phyloP scores from a whole-genome alignment of 2,329 filamentous ascomycete genomes.

The Teratosphaeria pseudoeucalypti region DNA sequence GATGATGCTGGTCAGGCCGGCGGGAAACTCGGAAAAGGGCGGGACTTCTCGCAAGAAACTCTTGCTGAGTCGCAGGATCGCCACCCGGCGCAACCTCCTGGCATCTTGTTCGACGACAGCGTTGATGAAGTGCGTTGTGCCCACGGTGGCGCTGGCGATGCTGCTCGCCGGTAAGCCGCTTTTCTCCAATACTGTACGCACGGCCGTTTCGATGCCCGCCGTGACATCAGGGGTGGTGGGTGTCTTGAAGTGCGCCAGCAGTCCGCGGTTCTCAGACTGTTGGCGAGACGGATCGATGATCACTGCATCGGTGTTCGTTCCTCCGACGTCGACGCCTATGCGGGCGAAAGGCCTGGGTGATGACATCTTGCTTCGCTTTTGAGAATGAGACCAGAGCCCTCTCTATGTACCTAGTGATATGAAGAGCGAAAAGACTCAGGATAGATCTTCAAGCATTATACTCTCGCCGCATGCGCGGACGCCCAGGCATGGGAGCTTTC shows the following conservation, averaged over 20 bases:
- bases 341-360: conserved; percentile 10
- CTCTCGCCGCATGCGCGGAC: not conserved
- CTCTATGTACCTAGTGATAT: not conserved
- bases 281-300: conserved; percentile 22
- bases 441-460: not conserved
- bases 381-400: not conserved
- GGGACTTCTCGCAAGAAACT: conserved; percentile 23
- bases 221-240: conserved; percentile 28
- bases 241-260: conserved; percentile 28
- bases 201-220: conserved; percentile 30
- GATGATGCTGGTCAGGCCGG: conserved; percentile 22
- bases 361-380: not conserved
- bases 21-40: conserved; percentile 22
- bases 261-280: conserved; percentile 15
- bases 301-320: conserved; percentile 26
- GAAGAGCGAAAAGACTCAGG: not conserved
- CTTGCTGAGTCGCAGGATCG: conserved; percentile 36
- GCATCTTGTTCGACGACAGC: conserved; percentile 30
- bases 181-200: conserved; percentile 27
- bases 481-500: not conserved
- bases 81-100: conserved; percentile 40
- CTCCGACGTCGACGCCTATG: conserved; percentile 36
- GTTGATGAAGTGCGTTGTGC: conserved; percentile 37
- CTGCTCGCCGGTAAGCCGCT: conserved; percentile 23
- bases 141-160: conserved; percentile 37